Base-by-base conservation (phyloP, 768 basidiomycete genomes). In the Crassisporium funariophilum region DNA sequence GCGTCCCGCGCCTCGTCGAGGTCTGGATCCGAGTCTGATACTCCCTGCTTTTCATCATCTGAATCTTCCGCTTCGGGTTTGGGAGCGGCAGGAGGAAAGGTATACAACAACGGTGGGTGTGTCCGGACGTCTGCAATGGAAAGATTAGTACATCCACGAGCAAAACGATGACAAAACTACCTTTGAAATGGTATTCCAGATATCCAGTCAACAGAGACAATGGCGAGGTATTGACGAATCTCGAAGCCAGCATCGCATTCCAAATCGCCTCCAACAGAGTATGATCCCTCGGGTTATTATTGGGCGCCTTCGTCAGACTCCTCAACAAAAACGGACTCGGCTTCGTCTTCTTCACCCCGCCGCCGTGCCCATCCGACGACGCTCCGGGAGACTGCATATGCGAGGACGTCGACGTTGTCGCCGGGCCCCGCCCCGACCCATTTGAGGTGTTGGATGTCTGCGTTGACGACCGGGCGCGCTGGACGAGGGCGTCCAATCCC, bases 191-290 rank as follows among this genome's bases (percentile, higher is more conserved):
- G 44, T 80, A 57, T 11, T 77, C 74, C 13, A 89, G 62, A 6
- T 72, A 69, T 51, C 82, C 83, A 11, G 73, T 67, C 40, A 90
- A 64, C 33, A 88, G 53, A 1, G 83, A 81, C 12, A 88, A 60
- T 2, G 87, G 86, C 17, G 78, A 66, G 2, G 78, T 63, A 58
- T 88, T 88, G 56, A 90, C 82, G 55, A 86, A 88, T 25, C 84
- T 69, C 11, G 79, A 70, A 4, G 77, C 77, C 20, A 88, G 82
- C 79, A 85, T 83, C 52, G 83, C 81, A 15, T 68, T 73, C 67
- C 87, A 89, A 9, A 88, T 82, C 35, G 65, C 66, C 54, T 84
- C 81, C 17, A 90, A 68, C 10, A 86, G 52, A 0, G 76, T 73
- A 57, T 89, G 88, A 49, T 89, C 84, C 7, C 83, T 72, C 3